Percentiles rank a stretch among this genome's conserved stretches.
Conservation (phyloP, 345 rosid species). For the Kandelia obovata region DNA sequence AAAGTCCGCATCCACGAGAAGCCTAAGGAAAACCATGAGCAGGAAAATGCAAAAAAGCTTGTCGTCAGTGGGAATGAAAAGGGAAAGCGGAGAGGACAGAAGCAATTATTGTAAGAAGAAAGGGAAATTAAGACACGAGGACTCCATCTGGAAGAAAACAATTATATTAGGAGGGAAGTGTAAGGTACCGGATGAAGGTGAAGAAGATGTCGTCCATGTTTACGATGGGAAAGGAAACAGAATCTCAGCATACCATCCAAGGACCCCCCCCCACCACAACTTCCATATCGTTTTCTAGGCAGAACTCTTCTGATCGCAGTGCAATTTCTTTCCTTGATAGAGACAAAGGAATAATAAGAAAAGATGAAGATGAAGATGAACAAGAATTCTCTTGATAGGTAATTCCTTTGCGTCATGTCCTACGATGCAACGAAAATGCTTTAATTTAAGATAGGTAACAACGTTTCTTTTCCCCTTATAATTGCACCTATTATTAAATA, state of each 20-base stretch:
- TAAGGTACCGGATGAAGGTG: conserved; percentile 41
- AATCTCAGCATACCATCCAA: conserved; percentile 40
- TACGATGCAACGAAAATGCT: too few relatives aligned
- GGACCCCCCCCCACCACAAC: conserved; percentile 17
- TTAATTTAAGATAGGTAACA: too few relatives aligned
- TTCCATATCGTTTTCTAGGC: conserved; percentile 37
- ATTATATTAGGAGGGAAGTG: conserved; percentile 77
- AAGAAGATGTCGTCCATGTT: conserved; percentile 21
- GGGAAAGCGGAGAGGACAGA: conserved; percentile 9
- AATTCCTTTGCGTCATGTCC: too few relatives aligned
- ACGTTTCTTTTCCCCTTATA: too few relatives aligned
- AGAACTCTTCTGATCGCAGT: conserved; percentile 31
- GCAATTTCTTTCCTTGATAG: conserved; percentile 18
- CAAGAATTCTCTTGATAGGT: conserved; percentile 4
- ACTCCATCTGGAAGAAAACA: conserved; percentile 52
- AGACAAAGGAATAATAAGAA: background rate
- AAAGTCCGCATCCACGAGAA: conserved; percentile 21
- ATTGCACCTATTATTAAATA: too few relatives aligned
- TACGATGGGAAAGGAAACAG: conserved; percentile 42
- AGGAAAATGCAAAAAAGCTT: conserved; percentile 35
- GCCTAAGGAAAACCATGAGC: conserved; percentile 15
- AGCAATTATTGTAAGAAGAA: conserved; percentile 14
- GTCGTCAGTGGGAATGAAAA: conserved; percentile 29
- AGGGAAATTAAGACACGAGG: conserved; percentile 41
- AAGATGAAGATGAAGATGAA: conserved; percentile 8